phyloP scores from a whole-genome alignment of 805 yeast species.

The Candida morakotiae region DNA sequence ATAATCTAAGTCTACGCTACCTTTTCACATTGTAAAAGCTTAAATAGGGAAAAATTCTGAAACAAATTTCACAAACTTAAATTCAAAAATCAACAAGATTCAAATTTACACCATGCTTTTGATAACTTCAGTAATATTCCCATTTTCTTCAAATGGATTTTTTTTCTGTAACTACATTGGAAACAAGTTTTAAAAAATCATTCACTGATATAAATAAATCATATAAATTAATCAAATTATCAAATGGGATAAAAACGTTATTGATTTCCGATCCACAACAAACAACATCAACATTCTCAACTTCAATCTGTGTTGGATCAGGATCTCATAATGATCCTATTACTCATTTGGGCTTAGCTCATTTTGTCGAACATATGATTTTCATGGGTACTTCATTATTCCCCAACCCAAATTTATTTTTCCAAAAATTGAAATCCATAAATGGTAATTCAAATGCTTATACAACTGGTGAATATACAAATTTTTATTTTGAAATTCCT shows the following conservation, averaged over 20 bases:
- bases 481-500: slow-evolving; percentile 62
- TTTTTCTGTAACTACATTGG: slow-evolving; percentile 10
- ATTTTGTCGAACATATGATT: slow-evolving; percentile 32
- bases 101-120: too few relatives aligned
- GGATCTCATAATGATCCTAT: slow-evolving; percentile 84
- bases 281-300: slow-evolving; percentile 60
- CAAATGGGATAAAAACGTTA: slow-evolving; percentile 66
- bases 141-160: slow-evolving; percentile 11
- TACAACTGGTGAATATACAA: slow-evolving; percentile 65
- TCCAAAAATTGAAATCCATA: slow-evolving; percentile 36
- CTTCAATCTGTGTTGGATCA: slow-evolving; percentile 69
- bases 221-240: slow-evolving; percentile 46
- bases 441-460: slow-evolving; percentile 66
- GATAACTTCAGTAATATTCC: too few relatives aligned
- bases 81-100: too few relatives aligned
- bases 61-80: too few relatives aligned
- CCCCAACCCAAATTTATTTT: slow-evolving; percentile 45
- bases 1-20: too few relatives aligned
- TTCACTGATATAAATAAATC: slow-evolving; percentile 31
- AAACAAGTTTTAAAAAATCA: slow-evolving; percentile 26
- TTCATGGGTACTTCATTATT: slow-evolving; percentile 49
- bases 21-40: too few relatives aligned
- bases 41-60: too few relatives aligned
- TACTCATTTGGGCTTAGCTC: slow-evolving; percentile 88
- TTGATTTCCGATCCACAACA: slow-evolving; percentile 74